These are phyloP conservation scores for Breviolum minutum DNA, from an alignment of 73 alveolate genomes.

Conservation along the genomic window DNA sequence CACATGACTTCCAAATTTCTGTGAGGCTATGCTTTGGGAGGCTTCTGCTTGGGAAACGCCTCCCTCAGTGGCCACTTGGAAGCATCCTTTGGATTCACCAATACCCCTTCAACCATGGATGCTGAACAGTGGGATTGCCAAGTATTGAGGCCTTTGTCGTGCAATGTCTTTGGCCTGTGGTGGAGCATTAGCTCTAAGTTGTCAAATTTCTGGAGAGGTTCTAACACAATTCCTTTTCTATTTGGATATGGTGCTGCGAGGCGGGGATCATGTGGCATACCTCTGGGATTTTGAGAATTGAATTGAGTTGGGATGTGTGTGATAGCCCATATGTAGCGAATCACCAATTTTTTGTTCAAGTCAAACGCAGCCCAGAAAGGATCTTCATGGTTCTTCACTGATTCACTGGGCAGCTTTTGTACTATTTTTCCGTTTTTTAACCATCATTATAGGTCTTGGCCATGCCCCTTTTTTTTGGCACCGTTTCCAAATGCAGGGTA, in stretches of 20 bases:
- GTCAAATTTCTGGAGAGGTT: neutral
- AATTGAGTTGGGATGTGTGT: neutral
- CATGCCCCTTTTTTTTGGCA: too few species aligned
- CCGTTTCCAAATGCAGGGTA: too few species aligned
- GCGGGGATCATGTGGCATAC: neutral
- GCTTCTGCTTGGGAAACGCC: slow-evolving; percentile 53
- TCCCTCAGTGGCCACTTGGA: slow-evolving; percentile 54
- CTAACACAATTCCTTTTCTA: slow-evolving; percentile 73
- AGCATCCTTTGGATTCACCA: too few species aligned
- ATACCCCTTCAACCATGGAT: too few species aligned
- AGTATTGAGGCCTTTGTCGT: neutral
- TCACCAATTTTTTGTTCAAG: too few species aligned
- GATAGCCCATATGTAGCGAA: too few species aligned
- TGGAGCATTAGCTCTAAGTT: neutral
- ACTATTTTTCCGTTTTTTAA: neutral
- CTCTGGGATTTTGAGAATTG: neutral
- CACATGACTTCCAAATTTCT: neutral
- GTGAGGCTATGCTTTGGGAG: slow-evolving; percentile 65
- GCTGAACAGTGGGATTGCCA: neutral
- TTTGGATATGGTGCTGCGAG: slow-evolving; percentile 88
- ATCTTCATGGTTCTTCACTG: neutral
- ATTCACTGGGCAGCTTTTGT: neutral
- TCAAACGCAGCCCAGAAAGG: too few species aligned
- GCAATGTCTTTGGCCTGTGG: slow-evolving; percentile 31
- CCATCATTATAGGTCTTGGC: too few species aligned